Evolutionary conservation across 371 early-diverging fungal species (phyloP), one percentile per base, ranked within the genome.

Genomic region (Mucor piriformis): DNA sequence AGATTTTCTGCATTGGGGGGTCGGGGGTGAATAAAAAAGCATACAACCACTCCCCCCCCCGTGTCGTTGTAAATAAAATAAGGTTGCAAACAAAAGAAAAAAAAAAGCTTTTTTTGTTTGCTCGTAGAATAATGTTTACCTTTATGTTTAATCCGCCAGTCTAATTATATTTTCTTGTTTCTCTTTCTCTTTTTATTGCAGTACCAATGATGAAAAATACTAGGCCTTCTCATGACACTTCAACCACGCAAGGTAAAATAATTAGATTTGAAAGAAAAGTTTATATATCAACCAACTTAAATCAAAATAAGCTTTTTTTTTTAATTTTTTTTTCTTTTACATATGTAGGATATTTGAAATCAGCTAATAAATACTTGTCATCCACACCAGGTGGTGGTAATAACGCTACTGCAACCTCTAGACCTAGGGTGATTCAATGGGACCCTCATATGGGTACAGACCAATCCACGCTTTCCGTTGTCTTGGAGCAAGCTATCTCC

Each of bases 361-460:
- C 55, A 43, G 21, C 40, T 18, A 55, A 44, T 6, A 44, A 21
- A 16, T 46, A 55, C 23, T 27, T 55, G 23, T 16, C 46, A 5
- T 18, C 46, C 13, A 55, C 34, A n/a, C 55, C 55, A 20, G 25
- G 33, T 7, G 29, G 27, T 29, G 10, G 29, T 18, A 32, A 50
- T 6, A n/a, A n/a, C n/a, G n/a, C n/a, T n/a, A n/a, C n/a, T n/a
- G n/a, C n/a, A n/a, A n/a, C n/a, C n/a, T n/a, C n/a, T 20, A 32
- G 55, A 47, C 58, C 64, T 21, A 50, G 64, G 15, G 64, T 63
- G 6, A 57, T 63, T 23, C 64, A 63, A 48, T 63, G 58, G 57
- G 64, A 63, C 25, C 64, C 64, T 20, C 64, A 63, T 25, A 57
- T 63, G 44, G 64, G 58, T 13, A 57, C 64, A 57, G 57, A 57